A percentile compares a stretch with the other conserved stretches of the same genome.
Evolutionary conservation across 1,284 basidiomycete species (phyloP).

Genomic region (Marasmius fiardii): DNA sequence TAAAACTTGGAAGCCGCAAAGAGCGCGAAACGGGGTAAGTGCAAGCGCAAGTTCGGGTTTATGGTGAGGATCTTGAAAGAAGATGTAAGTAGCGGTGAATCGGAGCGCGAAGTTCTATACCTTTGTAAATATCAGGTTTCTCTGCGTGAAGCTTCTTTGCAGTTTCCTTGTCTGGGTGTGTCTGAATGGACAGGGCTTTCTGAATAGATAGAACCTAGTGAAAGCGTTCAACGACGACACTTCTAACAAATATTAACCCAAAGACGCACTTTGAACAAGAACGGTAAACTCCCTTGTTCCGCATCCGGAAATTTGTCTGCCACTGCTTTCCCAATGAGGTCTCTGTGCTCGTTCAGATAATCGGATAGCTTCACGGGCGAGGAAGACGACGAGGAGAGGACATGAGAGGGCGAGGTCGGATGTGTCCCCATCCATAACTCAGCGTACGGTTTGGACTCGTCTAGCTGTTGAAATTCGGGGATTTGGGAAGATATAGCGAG

Average conservation of each 20-base stretch:
- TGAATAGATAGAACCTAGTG: conserved; percentile 76
- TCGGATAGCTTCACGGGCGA: conserved; percentile 45
- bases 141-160: conserved; percentile 76
- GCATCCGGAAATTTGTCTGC: conserved; percentile 55
- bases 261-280: conserved; percentile 74
- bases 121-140: conserved; percentile 88
- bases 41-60: conserved; percentile 99
- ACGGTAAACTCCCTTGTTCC: conserved; percentile 76
- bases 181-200: conserved; percentile 96
- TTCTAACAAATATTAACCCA: background rate
- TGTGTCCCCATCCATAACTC: conserved; percentile 99
- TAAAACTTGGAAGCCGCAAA: conserved; percentile 90
- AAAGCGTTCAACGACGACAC: background rate
- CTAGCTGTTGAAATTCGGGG: conserved; percentile 38
- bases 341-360: conserved; percentile 62
- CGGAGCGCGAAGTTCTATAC: no score
- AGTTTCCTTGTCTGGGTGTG: conserved; percentile 92
- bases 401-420: conserved; percentile 78
- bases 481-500: conserved; percentile 31
- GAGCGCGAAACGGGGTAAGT: conserved; percentile 85
- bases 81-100: background rate
- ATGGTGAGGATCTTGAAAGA: conserved; percentile 77
- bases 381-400: conserved; percentile 39
- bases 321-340: conserved; percentile 68
- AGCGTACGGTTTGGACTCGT: conserved; percentile 49